A percentile compares a stretch with the other conserved stretches of the same genome.
Evolutionary conservation across 208 protist species (phyloP).

Genomic region (Leishmania arabica): DNA sequence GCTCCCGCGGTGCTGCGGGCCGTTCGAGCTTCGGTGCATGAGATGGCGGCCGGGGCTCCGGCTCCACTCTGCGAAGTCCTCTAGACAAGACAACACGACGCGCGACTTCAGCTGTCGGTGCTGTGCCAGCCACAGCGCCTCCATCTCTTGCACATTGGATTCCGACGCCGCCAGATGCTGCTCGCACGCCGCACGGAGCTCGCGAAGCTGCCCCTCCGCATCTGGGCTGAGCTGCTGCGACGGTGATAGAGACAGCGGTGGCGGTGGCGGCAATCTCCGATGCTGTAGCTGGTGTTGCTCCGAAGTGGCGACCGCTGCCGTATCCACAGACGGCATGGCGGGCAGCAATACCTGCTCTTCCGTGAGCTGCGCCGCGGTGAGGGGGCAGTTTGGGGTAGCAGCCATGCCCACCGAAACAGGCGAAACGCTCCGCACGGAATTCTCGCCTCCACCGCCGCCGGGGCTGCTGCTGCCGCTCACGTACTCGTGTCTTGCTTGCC

Average conservation of each 20-base stretch:
- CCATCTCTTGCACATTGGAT: constrained; percentile 8
- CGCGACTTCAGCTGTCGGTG: constrained; percentile 20
- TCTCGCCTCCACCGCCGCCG: neutral
- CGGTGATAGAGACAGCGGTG: neutral
- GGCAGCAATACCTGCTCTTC: neutral
- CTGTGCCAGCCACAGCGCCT: constrained; percentile 20
- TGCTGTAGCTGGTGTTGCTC: neutral
- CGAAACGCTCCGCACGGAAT: neutral
- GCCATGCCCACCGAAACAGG: neutral
- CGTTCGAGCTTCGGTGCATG: neutral
- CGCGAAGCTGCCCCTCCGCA: constrained; percentile 19
- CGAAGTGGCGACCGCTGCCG: neutral
- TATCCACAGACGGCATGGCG: neutral
- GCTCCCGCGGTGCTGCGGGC: neutral
- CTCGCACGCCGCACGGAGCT: constrained; percentile 10
- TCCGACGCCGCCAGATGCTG: neutral
- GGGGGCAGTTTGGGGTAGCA: neutral
- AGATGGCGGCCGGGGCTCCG: neutral
- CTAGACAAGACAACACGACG: constrained; percentile 7
- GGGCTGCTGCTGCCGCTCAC: neutral
- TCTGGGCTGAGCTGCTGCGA: constrained; percentile 12
- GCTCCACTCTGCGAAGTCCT: constrained; percentile 20
- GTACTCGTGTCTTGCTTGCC: neutral
- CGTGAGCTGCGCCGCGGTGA: neutral
- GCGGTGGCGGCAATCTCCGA: neutral